A percentile compares a stretch with the other conserved stretches of the same genome.
These are phyloP conservation scores for Pachysandra terminalis DNA, from an alignment of 164 flowering plant species.

Conservation along the genomic window DNA sequence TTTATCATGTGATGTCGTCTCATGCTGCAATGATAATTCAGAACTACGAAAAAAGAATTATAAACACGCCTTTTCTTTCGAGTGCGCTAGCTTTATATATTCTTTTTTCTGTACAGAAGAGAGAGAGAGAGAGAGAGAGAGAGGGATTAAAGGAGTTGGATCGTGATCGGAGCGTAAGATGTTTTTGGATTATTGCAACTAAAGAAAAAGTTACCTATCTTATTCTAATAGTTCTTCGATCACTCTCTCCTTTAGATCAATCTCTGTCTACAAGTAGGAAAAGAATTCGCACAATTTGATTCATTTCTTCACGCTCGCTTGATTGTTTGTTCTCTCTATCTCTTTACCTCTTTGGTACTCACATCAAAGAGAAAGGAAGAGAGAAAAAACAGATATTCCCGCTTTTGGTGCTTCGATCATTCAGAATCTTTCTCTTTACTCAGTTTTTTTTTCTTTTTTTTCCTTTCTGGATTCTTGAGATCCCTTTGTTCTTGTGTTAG, in stretches of 20 bases:
- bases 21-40: neutral
- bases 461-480: constrained; percentile 11
- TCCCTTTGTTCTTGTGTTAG: neutral
- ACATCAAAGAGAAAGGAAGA: constrained; percentile 21
- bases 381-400: constrained; percentile 12
- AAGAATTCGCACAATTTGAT: constrained; percentile 12
- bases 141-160: neutral
- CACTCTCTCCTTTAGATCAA: constrained; percentile 1
- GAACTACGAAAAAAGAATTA: neutral
- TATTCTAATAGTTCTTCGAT: constrained; percentile 1
- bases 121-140: too few species aligned
- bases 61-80: too few species aligned
- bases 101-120: too few species aligned
- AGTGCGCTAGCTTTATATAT: too few species aligned
- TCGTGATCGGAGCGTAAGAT: neutral
- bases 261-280: neutral
- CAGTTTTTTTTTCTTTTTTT: constrained; percentile 20
- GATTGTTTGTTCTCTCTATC: constrained; percentile 2
- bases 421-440: constrained; percentile 19
- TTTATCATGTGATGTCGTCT: neutral
- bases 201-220: neutral
- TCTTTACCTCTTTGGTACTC: constrained; percentile 22
- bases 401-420: constrained; percentile 20
- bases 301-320: constrained; percentile 15
- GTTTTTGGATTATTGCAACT: neutral